These are phyloP conservation scores for Saccharomyces hybrid DNA, from an alignment of 1,139 yeast species.

Conservation along the genomic window DNA sequence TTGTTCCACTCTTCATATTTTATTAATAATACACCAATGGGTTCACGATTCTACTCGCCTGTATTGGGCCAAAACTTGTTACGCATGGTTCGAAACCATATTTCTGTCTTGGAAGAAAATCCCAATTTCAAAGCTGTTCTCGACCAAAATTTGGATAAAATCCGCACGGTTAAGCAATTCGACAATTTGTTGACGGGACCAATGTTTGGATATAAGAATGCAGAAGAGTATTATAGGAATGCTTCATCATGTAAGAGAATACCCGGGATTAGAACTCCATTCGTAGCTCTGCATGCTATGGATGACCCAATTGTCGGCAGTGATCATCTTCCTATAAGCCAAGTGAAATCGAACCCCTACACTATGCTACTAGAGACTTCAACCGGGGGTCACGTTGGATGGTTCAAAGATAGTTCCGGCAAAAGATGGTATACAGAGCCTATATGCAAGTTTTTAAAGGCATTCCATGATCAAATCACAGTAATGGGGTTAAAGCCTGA, in stretches of 20 bases:
- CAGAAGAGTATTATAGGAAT: constrained; percentile 46
- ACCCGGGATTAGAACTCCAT: constrained; percentile 45
- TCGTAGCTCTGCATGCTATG: constrained; percentile 41
- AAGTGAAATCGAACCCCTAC: constrained; percentile 49
- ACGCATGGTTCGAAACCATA: constrained; percentile 40
- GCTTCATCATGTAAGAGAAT: constrained; percentile 48
- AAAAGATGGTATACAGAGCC: constrained; percentile 51
- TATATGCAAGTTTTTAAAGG: constrained; percentile 31
- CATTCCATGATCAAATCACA: constrained; percentile 26
- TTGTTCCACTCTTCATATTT: constrained; percentile 40
- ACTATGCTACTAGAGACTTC: constrained; percentile 47
- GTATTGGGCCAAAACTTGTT: constrained; percentile 46
- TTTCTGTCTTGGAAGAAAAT: constrained; percentile 33
- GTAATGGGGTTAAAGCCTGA: constrained; percentile 15
- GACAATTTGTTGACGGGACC: constrained; percentile 49
- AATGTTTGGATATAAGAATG: constrained; percentile 47
- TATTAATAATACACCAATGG: constrained; percentile 38
- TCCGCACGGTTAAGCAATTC: constrained; percentile 37
- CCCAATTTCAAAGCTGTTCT: constrained; percentile 14
- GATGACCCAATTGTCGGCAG: constrained; percentile 56
- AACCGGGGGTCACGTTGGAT: constrained; percentile 60
- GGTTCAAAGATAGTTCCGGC: constrained; percentile 42
- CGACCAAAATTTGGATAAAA: constrained; percentile 11
- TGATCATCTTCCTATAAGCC: constrained; percentile 21
- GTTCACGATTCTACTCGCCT: constrained; percentile 45